Evolutionary conservation across 441 rosid species (phyloP).

Genomic region (Populus hybrid): DNA sequence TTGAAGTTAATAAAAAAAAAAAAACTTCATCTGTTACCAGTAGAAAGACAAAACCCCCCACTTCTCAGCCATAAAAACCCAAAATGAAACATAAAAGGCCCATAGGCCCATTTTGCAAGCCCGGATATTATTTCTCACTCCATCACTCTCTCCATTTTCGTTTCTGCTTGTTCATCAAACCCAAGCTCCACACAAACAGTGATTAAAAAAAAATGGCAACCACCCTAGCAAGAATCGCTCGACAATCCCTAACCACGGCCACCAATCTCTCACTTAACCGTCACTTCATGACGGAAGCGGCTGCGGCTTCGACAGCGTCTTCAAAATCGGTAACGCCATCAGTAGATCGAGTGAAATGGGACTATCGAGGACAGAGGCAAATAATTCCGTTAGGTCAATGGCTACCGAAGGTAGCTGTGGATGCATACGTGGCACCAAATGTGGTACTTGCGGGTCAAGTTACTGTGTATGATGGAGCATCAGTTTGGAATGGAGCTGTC

Average conservation of each 20-base stretch:
- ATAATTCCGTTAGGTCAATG: slow-evolving; percentile 95
- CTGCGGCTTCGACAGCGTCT: slow-evolving; percentile 10
- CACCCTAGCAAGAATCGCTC: slow-evolving; percentile 50
- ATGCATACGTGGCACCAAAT: slow-evolving; percentile 92
- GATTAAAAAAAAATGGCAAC: slow-evolving; percentile 50
- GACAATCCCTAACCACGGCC: slow-evolving; percentile 31
- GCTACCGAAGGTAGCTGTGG: slow-evolving; percentile 94
- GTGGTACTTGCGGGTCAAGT: slow-evolving; percentile 96
- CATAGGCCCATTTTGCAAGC: neutral
- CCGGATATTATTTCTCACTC: neutral
- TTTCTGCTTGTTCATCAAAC: neutral
- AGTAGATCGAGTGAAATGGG: slow-evolving; percentile 89
- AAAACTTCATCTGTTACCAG: too few species aligned
- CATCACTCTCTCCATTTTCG: neutral
- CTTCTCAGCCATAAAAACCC: neutral
- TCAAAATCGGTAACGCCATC: slow-evolving; percentile 60
- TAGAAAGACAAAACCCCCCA: neutral
- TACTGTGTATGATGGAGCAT: slow-evolving; percentile 79
- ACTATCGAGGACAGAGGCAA: slow-evolving; percentile 95
- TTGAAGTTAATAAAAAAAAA: too few species aligned
- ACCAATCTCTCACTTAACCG: slow-evolving; percentile 14
- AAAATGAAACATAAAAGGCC: neutral
- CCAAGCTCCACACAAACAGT: neutral
- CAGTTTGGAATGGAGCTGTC: slow-evolving; percentile 89
- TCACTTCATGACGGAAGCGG: slow-evolving; percentile 18